A percentile compares a stretch with the other conserved stretches of the same genome.
phyloP scores from a whole-genome alignment of 768 basidiomycete genomes.

The Ramaria sp. region DNA sequence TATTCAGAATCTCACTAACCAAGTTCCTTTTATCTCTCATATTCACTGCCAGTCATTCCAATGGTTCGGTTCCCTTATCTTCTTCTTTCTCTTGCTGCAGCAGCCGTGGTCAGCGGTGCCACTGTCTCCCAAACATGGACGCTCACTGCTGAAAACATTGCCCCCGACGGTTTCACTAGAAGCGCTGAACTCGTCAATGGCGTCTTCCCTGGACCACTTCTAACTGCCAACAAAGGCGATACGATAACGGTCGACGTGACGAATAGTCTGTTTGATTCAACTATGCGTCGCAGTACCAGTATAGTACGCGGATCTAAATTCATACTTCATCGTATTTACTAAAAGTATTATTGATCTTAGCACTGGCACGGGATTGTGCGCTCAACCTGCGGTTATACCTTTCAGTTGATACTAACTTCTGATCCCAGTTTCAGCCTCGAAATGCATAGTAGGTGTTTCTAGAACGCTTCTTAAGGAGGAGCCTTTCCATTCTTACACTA shows the following conservation, averaged over 20 bases:
- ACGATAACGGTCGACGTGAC: conserved; percentile 16
- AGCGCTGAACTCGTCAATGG: conserved; percentile 16
- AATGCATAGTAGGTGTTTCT: conserved; percentile 4
- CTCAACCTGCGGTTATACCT: background rate
- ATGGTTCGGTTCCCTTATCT: too few relatives aligned
- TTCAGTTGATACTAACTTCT: background rate
- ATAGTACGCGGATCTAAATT: background rate
- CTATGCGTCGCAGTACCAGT: conserved; percentile 9
- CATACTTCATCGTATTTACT: background rate
- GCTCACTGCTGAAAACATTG: conserved; percentile 19
- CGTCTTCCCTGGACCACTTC: conserved; percentile 4
- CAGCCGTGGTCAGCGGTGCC: too few relatives aligned
- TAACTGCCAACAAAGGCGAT: conserved; percentile 8
- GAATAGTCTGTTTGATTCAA: background rate
- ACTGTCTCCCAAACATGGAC: too few relatives aligned
- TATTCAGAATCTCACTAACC: too few relatives aligned
- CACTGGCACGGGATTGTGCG: conserved; percentile 10
- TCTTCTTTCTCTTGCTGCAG: too few relatives aligned
- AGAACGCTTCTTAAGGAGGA: background rate
- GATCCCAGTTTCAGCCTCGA: conserved; percentile 1
- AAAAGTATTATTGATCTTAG: background rate
- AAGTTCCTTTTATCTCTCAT: too few relatives aligned
- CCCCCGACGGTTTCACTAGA: conserved; percentile 31
- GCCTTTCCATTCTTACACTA: background rate
- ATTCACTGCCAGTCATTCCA: too few relatives aligned